Evolutionary conservation across 495 filamentous ascomycete species (phyloP).

Genomic region (Penicillium fimorum): DNA sequence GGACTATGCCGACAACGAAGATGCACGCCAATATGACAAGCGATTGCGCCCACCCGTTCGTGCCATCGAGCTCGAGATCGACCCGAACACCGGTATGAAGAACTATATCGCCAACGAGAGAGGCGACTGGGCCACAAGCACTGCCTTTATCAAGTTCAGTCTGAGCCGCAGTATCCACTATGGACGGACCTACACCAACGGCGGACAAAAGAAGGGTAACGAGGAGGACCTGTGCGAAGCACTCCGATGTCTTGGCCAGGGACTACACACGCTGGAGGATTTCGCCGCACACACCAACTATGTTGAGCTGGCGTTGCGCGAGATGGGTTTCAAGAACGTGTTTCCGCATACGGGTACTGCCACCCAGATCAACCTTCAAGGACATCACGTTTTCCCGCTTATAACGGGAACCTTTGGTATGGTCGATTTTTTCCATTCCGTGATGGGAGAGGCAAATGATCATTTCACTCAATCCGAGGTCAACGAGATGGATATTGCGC

Average conservation of each 20-base stretch:
- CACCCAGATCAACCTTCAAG: slow-evolving; percentile 70
- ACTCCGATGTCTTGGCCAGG: slow-evolving; percentile 82
- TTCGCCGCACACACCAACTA: slow-evolving; percentile 97
- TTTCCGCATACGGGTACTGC: slow-evolving; percentile 81
- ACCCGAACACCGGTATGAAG: slow-evolving; percentile 89
- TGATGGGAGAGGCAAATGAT: slow-evolving; percentile 93
- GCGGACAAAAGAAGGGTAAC: slow-evolving; percentile 60
- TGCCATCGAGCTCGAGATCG: slow-evolving; percentile 75
- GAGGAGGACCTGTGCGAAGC: slow-evolving; percentile 91
- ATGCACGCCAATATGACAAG: slow-evolving; percentile 82
- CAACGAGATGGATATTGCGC: slow-evolving; percentile 77
- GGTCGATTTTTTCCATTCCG: slow-evolving; percentile 94
- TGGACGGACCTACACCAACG: slow-evolving; percentile 79
- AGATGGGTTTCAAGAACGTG: slow-evolving; percentile 77
- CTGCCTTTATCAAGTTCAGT: slow-evolving; percentile 86
- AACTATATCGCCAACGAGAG: slow-evolving; percentile 95
- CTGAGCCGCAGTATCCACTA: slow-evolving; percentile 84
- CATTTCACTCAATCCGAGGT: slow-evolving; percentile 95
- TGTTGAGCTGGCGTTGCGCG: slow-evolving; percentile 79
- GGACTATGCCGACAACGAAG: slow-evolving; percentile 84
- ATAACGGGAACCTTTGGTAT: slow-evolving; percentile 90
- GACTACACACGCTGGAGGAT: slow-evolving; percentile 90
- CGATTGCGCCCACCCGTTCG: slow-evolving; percentile 76
- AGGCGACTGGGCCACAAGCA: slow-evolving; percentile 80
- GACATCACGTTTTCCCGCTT: slow-evolving; percentile 76